Base-by-base conservation (phyloP, 2,329 filamentous ascomycete genomes). In the Trichoderma guizhouense region DNA sequence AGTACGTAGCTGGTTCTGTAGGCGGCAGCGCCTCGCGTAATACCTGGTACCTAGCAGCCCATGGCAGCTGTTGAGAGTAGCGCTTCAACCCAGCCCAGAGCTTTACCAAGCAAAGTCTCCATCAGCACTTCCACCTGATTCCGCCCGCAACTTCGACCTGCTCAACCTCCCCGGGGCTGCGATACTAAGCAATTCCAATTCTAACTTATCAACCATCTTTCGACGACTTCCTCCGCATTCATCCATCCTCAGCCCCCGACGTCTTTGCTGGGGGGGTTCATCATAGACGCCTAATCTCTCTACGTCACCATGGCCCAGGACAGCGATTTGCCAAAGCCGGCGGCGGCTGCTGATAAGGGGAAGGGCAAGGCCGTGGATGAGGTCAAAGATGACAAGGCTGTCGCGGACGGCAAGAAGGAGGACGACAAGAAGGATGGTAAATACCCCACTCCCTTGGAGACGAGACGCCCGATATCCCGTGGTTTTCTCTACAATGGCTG, bases 281-380 rank as follows among this genome's bases (percentile, higher is more conserved):
- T 73, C 72, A 71, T 57, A 77, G 74, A 75, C 75, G 77, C 76
- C 76, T 74, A 74, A 75, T 74, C 72, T 77, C 78, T 77, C 78
- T 76, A 79, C 80, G 77, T 81, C 82, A 87, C 83, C 84, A 97
- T 98, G 96, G 95, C 95, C 85, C 93, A 97, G 87, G 94, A 97
- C 84, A 93, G 92, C 86, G 93, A 97, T 85, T 89, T 91, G 87
- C 88, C 92, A 82, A 93, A 92, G 84, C 86, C 92, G 81, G 88
- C 90, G 82, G 57, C 67, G 67, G 67, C 67, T 18, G 30, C 55
- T 30, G 94, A 97, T 84, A 98, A 98, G 89, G 95, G 94, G 84
- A 99, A 99, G 88, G 95, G 90, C 81, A 99, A 98, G 87, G 94
- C 91, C 74, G 87, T 91, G 74, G 91, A 93, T 72, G 88, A 89